These are phyloP conservation scores for Cordyceps farinosa DNA, from an alignment of 2,329 filamentous ascomycete genomes.

Conservation along the genomic window DNA sequence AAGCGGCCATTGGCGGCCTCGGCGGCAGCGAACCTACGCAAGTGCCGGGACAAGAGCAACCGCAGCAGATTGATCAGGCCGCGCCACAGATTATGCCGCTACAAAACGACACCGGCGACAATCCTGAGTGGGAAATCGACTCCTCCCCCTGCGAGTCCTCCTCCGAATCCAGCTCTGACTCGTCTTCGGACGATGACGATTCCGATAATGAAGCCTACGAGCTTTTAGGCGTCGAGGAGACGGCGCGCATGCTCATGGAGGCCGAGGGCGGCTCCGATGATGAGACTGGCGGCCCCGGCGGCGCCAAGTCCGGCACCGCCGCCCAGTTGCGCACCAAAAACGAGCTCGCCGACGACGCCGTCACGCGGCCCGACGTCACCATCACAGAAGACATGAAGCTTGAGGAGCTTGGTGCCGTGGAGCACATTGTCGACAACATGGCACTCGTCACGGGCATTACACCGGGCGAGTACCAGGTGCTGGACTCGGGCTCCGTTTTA, in stretches of 20 bases:
- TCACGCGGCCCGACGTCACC: constrained; percentile 73
- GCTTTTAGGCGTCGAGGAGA: constrained; percentile 75
- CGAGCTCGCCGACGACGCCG: constrained; percentile 61
- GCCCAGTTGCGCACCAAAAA: constrained; percentile 73
- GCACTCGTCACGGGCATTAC: constrained; percentile 74
- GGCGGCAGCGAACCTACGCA: constrained; percentile 21
- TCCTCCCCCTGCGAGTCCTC: constrained; percentile 72
- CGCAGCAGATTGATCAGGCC: background rate
- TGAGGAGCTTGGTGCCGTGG: constrained; percentile 68
- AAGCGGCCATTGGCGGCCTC: constrained; percentile 42
- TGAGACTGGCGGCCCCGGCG: constrained; percentile 55
- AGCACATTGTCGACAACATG: constrained; percentile 74
- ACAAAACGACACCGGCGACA: constrained; percentile 36
- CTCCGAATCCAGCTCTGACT: constrained; percentile 66
- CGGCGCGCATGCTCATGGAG: constrained; percentile 80
- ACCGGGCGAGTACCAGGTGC: constrained; percentile 77
- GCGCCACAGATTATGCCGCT: constrained; percentile 18
- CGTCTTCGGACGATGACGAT: constrained; percentile 57
- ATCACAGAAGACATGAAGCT: constrained; percentile 76
- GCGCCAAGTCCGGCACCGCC: constrained; percentile 36
- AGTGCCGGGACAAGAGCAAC: constrained; percentile 9
- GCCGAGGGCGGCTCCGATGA: constrained; percentile 77
- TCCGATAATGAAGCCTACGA: constrained; percentile 63
- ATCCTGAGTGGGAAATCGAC: constrained; percentile 82
- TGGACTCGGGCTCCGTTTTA: constrained; percentile 80